Conservation (phyloP, 1,139 yeast species). For the Scheffersomyces insectosa region DNA sequence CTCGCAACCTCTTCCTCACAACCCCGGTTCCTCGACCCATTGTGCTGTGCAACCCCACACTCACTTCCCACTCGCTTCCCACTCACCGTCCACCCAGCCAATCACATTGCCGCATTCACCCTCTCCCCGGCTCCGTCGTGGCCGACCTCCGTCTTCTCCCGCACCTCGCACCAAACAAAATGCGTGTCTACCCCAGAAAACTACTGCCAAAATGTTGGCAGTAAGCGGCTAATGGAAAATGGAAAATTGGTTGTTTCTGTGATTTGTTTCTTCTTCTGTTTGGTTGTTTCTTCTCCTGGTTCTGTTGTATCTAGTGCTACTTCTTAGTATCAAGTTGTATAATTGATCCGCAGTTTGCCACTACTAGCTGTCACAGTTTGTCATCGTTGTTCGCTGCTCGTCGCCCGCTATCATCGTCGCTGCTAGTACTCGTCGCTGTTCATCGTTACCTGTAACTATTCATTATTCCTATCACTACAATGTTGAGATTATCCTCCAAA, state of each 20-base stretch:
- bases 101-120: slow-evolving; percentile 10
- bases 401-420: neutral
- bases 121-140: slow-evolving; percentile 1
- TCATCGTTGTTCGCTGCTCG: neutral
- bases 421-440: neutral
- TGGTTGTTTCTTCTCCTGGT: too few relatives aligned
- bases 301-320: too few relatives aligned
- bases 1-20: neutral
- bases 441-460: too few relatives aligned
- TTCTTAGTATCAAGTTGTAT: too few relatives aligned
- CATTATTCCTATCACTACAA: slow-evolving; percentile 8
- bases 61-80: neutral
- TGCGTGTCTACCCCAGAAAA: neutral
- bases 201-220: neutral
- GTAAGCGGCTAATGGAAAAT: neutral
- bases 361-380: slow-evolving; percentile 7
- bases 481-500: slow-evolving; percentile 29
- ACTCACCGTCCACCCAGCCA: slow-evolving; percentile 16
- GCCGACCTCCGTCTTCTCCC: slow-evolving; percentile 4
- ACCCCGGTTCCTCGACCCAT: neutral
- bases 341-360: neutral
- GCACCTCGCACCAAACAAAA: neutral
- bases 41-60: too few relatives aligned
- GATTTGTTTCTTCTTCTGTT: too few relatives aligned
- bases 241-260: neutral